These are phyloP conservation scores for Penicillium occitanis DNA, from an alignment of 2,329 filamentous ascomycete species.

Conservation along the genomic window DNA sequence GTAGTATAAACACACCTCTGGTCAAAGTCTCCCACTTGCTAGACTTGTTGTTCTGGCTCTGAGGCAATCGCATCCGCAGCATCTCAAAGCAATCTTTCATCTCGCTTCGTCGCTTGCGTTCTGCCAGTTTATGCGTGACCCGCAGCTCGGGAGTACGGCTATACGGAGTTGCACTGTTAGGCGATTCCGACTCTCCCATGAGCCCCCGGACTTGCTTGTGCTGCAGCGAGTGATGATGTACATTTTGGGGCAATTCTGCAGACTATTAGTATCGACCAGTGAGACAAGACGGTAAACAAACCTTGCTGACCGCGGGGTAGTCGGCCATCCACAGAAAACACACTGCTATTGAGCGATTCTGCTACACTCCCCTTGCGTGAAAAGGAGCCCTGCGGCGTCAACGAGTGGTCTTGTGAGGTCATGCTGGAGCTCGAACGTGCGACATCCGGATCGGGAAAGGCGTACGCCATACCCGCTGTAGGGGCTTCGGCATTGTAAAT, in stretches of 20 bases:
- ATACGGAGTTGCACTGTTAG: conserved; percentile 46
- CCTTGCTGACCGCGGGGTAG: conserved; percentile 51
- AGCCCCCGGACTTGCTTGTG: conserved; percentile 50
- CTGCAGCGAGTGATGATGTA: conserved; percentile 50
- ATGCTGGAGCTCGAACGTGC: conserved; percentile 41
- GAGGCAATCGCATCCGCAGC: conserved; percentile 46
- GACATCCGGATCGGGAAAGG: conserved; percentile 51
- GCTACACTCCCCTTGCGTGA: conserved; percentile 49
- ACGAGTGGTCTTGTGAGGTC: conserved; percentile 35
- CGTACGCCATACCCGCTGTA: conserved; percentile 52
- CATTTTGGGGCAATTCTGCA: conserved; percentile 48
- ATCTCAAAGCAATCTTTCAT: conserved; percentile 55
- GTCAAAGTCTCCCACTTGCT: conserved; percentile 55
- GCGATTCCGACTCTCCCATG: conserved; percentile 47
- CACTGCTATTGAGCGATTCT: conserved; percentile 48
- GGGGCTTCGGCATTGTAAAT: conserved; percentile 53
- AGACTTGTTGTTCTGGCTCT: conserved; percentile 51
- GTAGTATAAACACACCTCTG: conserved; percentile 36
- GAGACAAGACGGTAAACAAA: conserved; percentile 28
- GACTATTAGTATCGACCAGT: conserved; percentile 4
- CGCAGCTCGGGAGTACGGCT: conserved; percentile 52
- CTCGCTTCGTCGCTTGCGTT: conserved; percentile 53
- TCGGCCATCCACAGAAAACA: conserved; percentile 51
- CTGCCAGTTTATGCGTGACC: conserved; percentile 52
- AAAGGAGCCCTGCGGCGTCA: conserved; percentile 33